These are phyloP conservation scores for Pseudogymnoascus sp. DNA, from an alignment of 2,329 filamentous ascomycete species.

Conservation along the genomic window DNA sequence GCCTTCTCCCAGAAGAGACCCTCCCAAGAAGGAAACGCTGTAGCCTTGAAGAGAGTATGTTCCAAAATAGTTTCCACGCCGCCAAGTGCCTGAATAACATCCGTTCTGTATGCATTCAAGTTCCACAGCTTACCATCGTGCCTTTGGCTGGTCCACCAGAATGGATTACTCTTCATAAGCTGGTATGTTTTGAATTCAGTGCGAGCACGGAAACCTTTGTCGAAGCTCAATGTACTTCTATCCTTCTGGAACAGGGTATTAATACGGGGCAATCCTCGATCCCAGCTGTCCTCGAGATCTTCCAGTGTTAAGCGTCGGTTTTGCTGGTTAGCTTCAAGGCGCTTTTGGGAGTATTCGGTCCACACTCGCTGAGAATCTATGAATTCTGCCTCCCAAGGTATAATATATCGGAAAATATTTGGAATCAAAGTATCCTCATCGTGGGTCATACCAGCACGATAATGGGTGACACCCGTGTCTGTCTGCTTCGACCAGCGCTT, in stretches of 20 bases:
- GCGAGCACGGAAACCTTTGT: slow-evolving; percentile 92
- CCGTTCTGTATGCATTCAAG: slow-evolving; percentile 86
- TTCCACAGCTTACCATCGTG: slow-evolving; percentile 99
- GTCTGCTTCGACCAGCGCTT: slow-evolving; percentile 99
- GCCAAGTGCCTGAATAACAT: slow-evolving; percentile 85
- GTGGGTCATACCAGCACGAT: slow-evolving; percentile 94
- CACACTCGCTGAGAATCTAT: slow-evolving; percentile 98
- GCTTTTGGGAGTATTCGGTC: slow-evolving; percentile 98
- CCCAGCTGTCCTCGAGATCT: slow-evolving; percentile 97
- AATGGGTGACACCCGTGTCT: slow-evolving; percentile 93
- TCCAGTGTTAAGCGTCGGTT: slow-evolving; percentile 91
- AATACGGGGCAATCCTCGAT: slow-evolving; percentile 92
- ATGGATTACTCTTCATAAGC: slow-evolving; percentile 97
- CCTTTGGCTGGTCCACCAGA: slow-evolving; percentile 98
- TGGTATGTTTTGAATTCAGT: slow-evolving; percentile 98
- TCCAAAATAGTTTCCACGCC: slow-evolving; percentile 98
- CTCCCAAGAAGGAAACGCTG: slow-evolving; percentile 94
- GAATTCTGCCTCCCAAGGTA: slow-evolving; percentile 98
- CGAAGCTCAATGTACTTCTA: slow-evolving; percentile 89
- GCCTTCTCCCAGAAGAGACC: slow-evolving; percentile 84
- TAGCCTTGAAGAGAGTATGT: slow-evolving; percentile 93
- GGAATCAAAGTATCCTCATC: slow-evolving; percentile 96
- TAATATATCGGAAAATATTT: slow-evolving; percentile 99
- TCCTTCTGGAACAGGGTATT: slow-evolving; percentile 99
- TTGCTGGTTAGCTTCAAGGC: slow-evolving; percentile 92